phyloP scores from a whole-genome alignment of 805 yeast species.

The Suhomyces vadensis region DNA sequence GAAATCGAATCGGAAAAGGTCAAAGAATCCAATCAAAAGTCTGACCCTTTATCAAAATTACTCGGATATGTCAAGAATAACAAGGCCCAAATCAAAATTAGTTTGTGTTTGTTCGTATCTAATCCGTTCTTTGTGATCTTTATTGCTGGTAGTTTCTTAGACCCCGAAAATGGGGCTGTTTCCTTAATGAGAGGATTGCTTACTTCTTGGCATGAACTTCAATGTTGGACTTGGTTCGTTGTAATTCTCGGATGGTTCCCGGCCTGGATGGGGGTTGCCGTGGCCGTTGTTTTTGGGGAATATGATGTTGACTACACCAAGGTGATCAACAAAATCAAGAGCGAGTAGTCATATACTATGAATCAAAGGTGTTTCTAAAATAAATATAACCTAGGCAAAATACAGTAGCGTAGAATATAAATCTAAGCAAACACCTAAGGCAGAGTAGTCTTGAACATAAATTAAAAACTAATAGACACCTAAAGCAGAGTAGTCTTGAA shows the following conservation, averaged over 20 bases:
- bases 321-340: constrained; percentile 6
- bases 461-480: no score
- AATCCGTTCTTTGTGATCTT: constrained; percentile 50
- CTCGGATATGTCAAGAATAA: constrained; percentile 7
- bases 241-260: constrained; percentile 80
- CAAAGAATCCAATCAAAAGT: not conserved
- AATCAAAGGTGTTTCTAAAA: not conserved
- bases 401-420: no score
- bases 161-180: constrained; percentile 34
- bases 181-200: constrained; percentile 53
- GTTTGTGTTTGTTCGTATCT: constrained; percentile 41
- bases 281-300: constrained; percentile 32
- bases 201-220: constrained; percentile 64
- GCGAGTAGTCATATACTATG: no score
- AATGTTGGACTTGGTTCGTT: constrained; percentile 85
- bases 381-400: no score
- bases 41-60: constrained; percentile 8
- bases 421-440: no score
- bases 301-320: constrained; percentile 15
- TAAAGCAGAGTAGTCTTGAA: no score
- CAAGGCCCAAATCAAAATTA: constrained; percentile 18
- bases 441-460: no score
- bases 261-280: constrained; percentile 57
- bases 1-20: not conserved
- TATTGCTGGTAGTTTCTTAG: constrained; percentile 27